phyloP scores from a whole-genome alignment of 495 filamentous ascomycete genomes.

The Aspergillus hancockii region DNA sequence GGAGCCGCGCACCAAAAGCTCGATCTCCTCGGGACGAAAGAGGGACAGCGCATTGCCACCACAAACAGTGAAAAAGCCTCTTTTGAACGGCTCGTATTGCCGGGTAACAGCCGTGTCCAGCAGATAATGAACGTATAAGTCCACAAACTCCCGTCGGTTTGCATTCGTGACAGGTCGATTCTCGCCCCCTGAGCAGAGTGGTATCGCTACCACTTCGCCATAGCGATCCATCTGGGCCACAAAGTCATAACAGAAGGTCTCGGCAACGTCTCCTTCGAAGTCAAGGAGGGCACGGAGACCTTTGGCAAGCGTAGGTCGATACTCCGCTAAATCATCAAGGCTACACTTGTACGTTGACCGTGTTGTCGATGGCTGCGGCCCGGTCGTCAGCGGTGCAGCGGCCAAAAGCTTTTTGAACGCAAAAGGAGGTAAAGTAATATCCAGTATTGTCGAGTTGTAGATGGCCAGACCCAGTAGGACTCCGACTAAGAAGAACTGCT shows the following conservation, averaged over 20 bases:
- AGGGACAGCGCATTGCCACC: slow-evolving; percentile 86
- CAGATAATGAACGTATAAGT: slow-evolving; percentile 78
- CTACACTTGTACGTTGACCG: slow-evolving; percentile 69
- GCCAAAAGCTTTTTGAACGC: slow-evolving; percentile 86
- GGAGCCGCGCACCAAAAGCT: slow-evolving; percentile 85
- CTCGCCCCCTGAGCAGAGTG: slow-evolving; percentile 77
- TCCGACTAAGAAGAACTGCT: slow-evolving; percentile 91
- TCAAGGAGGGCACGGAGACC: slow-evolving; percentile 77
- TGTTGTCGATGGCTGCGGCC: slow-evolving; percentile 52
- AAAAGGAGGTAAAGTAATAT: slow-evolving; percentile 89
- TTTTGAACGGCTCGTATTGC: slow-evolving; percentile 94
- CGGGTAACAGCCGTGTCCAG: slow-evolving; percentile 76
- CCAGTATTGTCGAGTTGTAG: slow-evolving; percentile 95
- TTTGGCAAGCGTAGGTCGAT: slow-evolving; percentile 72
- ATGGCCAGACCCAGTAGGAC: slow-evolving; percentile 88
- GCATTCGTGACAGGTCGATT: slow-evolving; percentile 76
- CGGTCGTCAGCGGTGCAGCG: slow-evolving; percentile 58
- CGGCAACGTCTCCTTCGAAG: slow-evolving; percentile 82
- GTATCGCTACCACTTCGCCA: slow-evolving; percentile 61
- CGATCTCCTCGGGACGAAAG: slow-evolving; percentile 94
- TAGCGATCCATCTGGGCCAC: slow-evolving; percentile 77
- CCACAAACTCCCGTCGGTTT: slow-evolving; percentile 86
- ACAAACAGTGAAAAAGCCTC: slow-evolving; percentile 92
- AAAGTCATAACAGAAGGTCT: slow-evolving; percentile 83
- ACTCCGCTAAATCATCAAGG: slow-evolving; percentile 84